Evolutionary conservation across 441 rosid species (phyloP).

Genomic region (Hura crepitans): DNA sequence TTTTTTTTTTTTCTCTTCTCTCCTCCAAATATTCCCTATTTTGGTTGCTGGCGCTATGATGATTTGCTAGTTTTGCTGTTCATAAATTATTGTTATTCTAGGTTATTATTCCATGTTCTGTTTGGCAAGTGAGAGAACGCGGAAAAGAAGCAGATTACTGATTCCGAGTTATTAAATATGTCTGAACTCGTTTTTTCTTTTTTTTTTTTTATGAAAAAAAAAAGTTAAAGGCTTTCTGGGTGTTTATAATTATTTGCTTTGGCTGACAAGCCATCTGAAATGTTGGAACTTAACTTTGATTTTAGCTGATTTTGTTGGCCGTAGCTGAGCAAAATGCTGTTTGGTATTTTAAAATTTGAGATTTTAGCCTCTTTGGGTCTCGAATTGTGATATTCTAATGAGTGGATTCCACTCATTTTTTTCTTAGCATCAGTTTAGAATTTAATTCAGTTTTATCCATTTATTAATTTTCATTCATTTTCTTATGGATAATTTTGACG

Average conservation of each 20-base stretch:
- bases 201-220: slow-evolving; percentile 10
- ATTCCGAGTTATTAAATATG: background rate
- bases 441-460: background rate
- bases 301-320: background rate
- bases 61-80: background rate
- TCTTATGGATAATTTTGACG: background rate
- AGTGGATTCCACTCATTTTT: background rate
- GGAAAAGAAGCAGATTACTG: background rate
- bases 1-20: background rate
- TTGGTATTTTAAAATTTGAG: background rate
- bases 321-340: background rate
- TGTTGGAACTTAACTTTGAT: slow-evolving; percentile 28
- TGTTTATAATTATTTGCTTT: background rate
- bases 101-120: background rate
- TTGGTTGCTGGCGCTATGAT: too few relatives aligned
- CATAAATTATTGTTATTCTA: background rate
- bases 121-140: slow-evolving; percentile 8
- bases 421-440: background rate
- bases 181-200: background rate
- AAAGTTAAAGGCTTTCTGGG: background rate
- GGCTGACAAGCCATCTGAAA: slow-evolving; percentile 7
- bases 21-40: too few relatives aligned
- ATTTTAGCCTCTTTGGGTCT: background rate
- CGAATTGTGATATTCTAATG: background rate
- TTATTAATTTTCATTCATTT: background rate